A percentile compares a stretch with the other conserved stretches of the same genome.
phyloP scores from a whole-genome alignment of 495 filamentous ascomycete species.

The Podospora pseudoanserina region DNA sequence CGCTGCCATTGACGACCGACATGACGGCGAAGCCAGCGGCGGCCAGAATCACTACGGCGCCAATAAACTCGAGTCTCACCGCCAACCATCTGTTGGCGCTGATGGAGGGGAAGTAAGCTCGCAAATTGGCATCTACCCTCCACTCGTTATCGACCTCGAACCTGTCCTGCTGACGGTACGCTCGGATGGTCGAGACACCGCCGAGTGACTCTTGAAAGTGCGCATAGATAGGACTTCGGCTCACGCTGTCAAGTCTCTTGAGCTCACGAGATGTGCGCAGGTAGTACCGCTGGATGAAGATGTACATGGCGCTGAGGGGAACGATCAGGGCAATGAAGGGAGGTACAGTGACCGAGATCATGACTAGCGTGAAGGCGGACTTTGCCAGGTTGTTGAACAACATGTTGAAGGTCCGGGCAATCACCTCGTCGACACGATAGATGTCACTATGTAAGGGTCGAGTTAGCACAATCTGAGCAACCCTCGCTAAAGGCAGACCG shows the following conservation, averaged over 20 bases:
- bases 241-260: constrained; percentile 93
- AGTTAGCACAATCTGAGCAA: constrained; percentile 28
- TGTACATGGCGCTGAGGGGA: constrained; percentile 76
- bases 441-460: constrained; percentile 64
- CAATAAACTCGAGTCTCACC: constrained; percentile 92
- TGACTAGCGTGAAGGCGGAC: constrained; percentile 78
- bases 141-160: constrained; percentile 96
- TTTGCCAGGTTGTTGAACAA: constrained; percentile 85
- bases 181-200: constrained; percentile 94
- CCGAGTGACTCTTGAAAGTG: constrained; percentile 98
- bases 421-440: constrained; percentile 91
- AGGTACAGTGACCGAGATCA: constrained; percentile 80
- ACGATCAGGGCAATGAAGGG: constrained; percentile 75
- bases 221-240: constrained; percentile 91
- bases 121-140: constrained; percentile 92
- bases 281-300: constrained; percentile 97
- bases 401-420: constrained; percentile 90
- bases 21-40: constrained; percentile 79
- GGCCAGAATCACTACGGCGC: constrained; percentile 86
- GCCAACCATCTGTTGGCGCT: constrained; percentile 96
- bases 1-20: constrained; percentile 68
- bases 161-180: constrained; percentile 81
- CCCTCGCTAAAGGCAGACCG: constrained; percentile 6
- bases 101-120: constrained; percentile 95
- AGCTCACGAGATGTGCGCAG: constrained; percentile 92